phyloP scores from a whole-genome alignment of 805 yeast genomes.

The Cyberlindnera mrakii region DNA sequence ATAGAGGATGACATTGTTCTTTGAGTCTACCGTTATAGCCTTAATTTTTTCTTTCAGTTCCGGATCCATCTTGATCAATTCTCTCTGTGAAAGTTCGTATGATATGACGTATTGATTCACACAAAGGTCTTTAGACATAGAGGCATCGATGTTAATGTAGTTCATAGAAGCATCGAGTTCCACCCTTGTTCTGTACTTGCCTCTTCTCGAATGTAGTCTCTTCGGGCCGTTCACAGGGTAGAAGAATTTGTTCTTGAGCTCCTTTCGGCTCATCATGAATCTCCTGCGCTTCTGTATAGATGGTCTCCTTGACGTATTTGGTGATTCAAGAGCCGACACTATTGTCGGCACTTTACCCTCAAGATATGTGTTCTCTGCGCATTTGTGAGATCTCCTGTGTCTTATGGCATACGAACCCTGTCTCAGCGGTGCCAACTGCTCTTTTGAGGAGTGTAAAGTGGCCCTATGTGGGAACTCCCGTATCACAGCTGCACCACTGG shows the following conservation, averaged over 20 bases:
- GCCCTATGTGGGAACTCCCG: slow-evolving; percentile 9
- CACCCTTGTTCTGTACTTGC: slow-evolving; percentile 20
- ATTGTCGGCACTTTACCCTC: slow-evolving; percentile 19
- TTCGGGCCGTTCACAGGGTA: slow-evolving; percentile 22
- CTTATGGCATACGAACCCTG: slow-evolving; percentile 1
- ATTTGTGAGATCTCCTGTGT: slow-evolving; percentile 1
- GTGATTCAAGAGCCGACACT: slow-evolving; percentile 12
- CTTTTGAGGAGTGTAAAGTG: slow-evolving; percentile 4
- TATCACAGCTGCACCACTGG: slow-evolving; percentile 4
- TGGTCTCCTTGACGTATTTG: slow-evolving; percentile 9
- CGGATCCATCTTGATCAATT: slow-evolving; percentile 15
- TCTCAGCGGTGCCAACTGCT: slow-evolving; percentile 1
- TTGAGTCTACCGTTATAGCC: slow-evolving; percentile 21
- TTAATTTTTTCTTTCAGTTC: slow-evolving; percentile 6
- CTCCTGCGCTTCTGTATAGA: slow-evolving; percentile 15
- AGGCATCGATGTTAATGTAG: slow-evolving; percentile 17
- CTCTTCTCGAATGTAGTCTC: slow-evolving; percentile 15
- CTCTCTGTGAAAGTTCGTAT: slow-evolving; percentile 4
- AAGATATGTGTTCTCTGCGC: not conserved
- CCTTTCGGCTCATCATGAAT: slow-evolving; percentile 18
- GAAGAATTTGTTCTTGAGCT: slow-evolving; percentile 14
- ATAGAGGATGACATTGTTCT: slow-evolving; percentile 21
- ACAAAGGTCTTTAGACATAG: slow-evolving; percentile 20
- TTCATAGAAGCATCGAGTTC: slow-evolving; percentile 20
- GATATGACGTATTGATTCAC: slow-evolving; percentile 13